Conservation (phyloP, 495 filamentous ascomycete genomes). For the Neurospora sp. region DNA sequence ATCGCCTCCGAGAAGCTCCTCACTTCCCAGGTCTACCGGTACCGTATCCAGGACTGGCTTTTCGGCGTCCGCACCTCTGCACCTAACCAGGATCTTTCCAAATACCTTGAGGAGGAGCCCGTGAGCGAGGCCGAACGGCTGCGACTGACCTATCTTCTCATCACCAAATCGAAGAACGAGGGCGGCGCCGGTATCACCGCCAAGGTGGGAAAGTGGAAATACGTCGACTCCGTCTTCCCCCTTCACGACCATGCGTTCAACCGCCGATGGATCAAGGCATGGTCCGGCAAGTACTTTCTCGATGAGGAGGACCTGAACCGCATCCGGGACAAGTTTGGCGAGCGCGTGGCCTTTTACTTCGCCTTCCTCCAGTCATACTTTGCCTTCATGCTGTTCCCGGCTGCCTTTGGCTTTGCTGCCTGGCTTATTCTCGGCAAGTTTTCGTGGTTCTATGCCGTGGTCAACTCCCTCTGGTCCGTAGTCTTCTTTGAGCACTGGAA, state of each 20-base stretch:
- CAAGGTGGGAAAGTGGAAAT: conserved; percentile 71
- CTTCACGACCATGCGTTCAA: conserved; percentile 85
- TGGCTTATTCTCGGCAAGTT: conserved; percentile 79
- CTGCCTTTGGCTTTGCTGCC: conserved; percentile 66
- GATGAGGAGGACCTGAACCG: conserved; percentile 66
- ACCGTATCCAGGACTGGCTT: conserved; percentile 90
- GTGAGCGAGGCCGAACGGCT: conserved; percentile 82
- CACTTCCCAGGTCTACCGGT: conserved; percentile 52
- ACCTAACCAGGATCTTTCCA: conserved; percentile 62
- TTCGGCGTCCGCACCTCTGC: conserved; percentile 74
- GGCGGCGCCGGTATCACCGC: conserved; percentile 88
- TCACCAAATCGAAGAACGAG: conserved; percentile 68
- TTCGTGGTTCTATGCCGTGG: conserved; percentile 71
- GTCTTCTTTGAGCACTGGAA: conserved; percentile 97
- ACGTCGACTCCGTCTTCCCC: conserved; percentile 76
- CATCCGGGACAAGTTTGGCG: conserved; percentile 83
- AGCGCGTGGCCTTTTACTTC: conserved; percentile 95
- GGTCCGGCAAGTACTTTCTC: conserved; percentile 74
- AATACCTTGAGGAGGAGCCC: conserved; percentile 53
- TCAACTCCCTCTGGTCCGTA: conserved; percentile 79
- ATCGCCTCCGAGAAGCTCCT: conserved; percentile 58
- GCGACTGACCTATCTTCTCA: conserved; percentile 74
- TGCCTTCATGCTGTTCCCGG: conserved; percentile 73
- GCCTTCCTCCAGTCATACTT: conserved; percentile 93
- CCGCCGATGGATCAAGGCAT: conserved; percentile 79